A percentile compares a stretch with the other conserved stretches of the same genome.
These are phyloP conservation scores for Cercospora sesami DNA, from an alignment of 2,329 filamentous ascomycete species.

Conservation along the genomic window DNA sequence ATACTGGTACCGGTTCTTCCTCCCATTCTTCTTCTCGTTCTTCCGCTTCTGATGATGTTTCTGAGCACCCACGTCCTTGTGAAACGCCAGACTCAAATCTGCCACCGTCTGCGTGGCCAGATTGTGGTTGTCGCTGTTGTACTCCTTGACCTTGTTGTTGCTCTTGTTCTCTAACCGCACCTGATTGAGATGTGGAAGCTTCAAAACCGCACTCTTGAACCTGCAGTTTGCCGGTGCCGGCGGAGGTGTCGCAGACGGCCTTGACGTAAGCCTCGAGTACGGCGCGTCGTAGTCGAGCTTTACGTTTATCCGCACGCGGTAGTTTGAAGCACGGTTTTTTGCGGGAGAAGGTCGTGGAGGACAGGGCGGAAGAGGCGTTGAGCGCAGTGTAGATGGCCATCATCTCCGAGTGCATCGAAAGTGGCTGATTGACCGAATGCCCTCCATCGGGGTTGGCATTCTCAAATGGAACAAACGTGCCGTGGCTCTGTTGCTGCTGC, in stretches of 20 bases:
- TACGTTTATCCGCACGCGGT: conserved; percentile 52
- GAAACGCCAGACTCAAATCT: conserved; percentile 36
- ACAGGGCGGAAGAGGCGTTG: conserved; percentile 47
- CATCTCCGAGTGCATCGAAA: conserved; percentile 59
- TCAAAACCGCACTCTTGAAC: conserved; percentile 54
- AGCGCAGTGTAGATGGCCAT: conserved; percentile 57
- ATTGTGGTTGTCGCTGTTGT: conserved; percentile 24
- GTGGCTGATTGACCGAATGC: conserved; percentile 44
- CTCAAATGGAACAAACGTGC: conserved; percentile 45
- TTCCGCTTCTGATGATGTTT: conserved; percentile 39
- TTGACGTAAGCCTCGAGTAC: conserved; percentile 50
- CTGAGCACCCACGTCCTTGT: conserved; percentile 35
- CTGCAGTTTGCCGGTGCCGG: conserved; percentile 40
- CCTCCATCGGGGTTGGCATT: conserved; percentile 38
- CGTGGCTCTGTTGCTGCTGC: conserved; percentile 32
- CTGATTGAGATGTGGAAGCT: conserved; percentile 42
- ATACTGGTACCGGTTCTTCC: conserved; percentile 36
- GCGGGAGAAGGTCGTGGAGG: conserved; percentile 46
- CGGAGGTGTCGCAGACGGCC: conserved; percentile 43
- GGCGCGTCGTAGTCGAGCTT: conserved; percentile 46
- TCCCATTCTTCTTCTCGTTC: conserved; percentile 32
- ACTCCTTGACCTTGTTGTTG: conserved; percentile 26
- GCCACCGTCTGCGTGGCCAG: conserved; percentile 31
- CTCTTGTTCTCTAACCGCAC: conserved; percentile 21
- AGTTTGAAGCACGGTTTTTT: conserved; percentile 55